Evolutionary conservation across 192 early-diverging fungal species (phyloP).

Genomic region (Geranomyces michiganensis): DNA sequence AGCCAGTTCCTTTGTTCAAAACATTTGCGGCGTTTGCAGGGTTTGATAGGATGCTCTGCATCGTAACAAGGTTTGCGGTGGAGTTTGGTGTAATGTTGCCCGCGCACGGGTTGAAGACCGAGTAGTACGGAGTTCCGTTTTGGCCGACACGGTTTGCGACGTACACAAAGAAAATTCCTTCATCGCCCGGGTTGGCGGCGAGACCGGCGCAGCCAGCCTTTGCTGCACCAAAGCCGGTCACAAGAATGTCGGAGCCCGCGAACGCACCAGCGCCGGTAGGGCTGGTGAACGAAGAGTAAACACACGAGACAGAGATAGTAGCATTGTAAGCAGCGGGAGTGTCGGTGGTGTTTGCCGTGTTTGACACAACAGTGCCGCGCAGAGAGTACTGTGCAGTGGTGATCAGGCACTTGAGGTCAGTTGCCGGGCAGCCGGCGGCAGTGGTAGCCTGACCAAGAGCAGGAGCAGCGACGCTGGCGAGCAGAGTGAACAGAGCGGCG

Average conservation of each 20-base stretch:
- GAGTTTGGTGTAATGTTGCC: conserved; percentile 19
- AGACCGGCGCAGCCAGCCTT: conserved; percentile 15
- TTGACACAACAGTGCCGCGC: conserved; percentile 21
- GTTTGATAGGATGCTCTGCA: conserved; percentile 13
- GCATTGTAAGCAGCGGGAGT: conserved; percentile 30
- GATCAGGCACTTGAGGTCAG: conserved; percentile 21
- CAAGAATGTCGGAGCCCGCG: conserved; percentile 10
- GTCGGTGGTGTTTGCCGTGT: conserved; percentile 17
- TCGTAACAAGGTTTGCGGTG: conserved; percentile 14
- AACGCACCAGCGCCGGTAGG: conserved; percentile 9
- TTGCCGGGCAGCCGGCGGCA: conserved; percentile 5
- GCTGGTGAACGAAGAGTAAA: conserved; percentile 18
- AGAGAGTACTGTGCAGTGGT: conserved; percentile 33
- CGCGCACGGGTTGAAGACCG: conserved; percentile 34
- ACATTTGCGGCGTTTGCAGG: conserved; percentile 2
- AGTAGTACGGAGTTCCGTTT: conserved; percentile 15
- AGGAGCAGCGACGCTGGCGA: neutral
- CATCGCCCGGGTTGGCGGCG: conserved; percentile 1
- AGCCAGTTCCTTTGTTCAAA: neutral
- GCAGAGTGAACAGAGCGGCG: neutral
- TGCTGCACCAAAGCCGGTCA: conserved; percentile 30
- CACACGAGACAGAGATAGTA: conserved; percentile 27
- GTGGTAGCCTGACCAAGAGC: neutral
- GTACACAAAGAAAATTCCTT: conserved; percentile 28
- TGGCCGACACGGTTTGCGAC: conserved; percentile 21